These are phyloP conservation scores for Strobilomyces confusus DNA, from an alignment of 768 basidiomycete genomes.

Conservation along the genomic window DNA sequence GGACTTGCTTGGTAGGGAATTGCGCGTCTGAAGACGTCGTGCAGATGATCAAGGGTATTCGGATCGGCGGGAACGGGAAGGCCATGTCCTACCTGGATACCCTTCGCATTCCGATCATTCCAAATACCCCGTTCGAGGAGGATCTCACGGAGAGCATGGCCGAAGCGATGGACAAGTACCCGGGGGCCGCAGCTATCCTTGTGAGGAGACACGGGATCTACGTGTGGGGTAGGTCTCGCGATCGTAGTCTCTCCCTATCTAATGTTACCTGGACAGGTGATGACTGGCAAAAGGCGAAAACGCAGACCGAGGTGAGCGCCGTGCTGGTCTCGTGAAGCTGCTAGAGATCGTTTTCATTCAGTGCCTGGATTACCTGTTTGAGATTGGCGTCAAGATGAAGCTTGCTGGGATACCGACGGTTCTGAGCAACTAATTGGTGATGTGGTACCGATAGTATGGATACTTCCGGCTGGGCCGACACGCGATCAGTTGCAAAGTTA, in stretches of 20 bases:
- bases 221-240: conserved; percentile 65
- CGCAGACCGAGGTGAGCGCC: conserved; percentile 66
- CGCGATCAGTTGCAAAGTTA: neutral
- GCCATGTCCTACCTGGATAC: conserved; percentile 83
- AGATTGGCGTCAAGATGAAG: conserved; percentile 83
- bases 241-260: neutral
- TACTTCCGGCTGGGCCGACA: neutral
- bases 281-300: conserved; percentile 88
- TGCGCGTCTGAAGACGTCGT: neutral
- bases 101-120: conserved; percentile 81
- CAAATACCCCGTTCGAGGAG: conserved; percentile 88
- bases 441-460: neutral
- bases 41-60: conserved; percentile 91
- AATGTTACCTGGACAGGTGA: conserved; percentile 35
- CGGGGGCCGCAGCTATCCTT: conserved; percentile 72
- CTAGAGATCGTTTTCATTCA: conserved; percentile 22
- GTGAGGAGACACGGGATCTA: conserved; percentile 81
- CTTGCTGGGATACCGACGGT: conserved; percentile 54
- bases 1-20: neutral
- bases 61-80: conserved; percentile 69
- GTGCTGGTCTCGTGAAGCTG: neutral
- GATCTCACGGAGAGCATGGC: conserved; percentile 88
- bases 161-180: conserved; percentile 74
- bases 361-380: conserved; percentile 91
- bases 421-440: conserved; percentile 18